These are phyloP conservation scores for Osmanthus fragrans DNA, from an alignment of 257 asterid species.

Conservation along the genomic window DNA sequence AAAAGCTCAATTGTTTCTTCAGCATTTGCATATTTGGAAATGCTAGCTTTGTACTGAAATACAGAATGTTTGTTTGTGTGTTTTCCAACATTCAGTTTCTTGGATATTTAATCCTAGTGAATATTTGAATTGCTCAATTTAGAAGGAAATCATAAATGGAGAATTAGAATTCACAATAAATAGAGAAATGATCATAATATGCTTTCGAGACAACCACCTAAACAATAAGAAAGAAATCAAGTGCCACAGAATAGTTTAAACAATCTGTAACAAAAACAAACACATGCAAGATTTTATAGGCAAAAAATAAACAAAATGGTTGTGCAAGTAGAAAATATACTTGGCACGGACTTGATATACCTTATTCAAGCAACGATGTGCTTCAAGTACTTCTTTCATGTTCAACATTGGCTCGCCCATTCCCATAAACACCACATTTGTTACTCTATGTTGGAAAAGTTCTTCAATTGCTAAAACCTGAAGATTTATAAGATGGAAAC, in stretches of 20 bases:
- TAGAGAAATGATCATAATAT: background rate
- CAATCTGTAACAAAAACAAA: background rate
- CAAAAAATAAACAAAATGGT: background rate
- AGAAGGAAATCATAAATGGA: background rate
- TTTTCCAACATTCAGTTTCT: background rate
- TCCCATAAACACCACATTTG: slow-evolving; percentile 98
- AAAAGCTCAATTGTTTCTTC: background rate
- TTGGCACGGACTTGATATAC: slow-evolving; percentile 33
- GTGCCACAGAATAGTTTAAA: background rate
- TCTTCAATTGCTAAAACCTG: slow-evolving; percentile 96
- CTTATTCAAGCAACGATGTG: slow-evolving; percentile 94
- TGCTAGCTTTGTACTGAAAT: background rate
- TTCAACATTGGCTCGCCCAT: slow-evolving; percentile 99
- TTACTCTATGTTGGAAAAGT: slow-evolving; percentile 77
- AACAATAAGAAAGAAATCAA: background rate
- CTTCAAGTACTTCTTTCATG: slow-evolving; percentile 89
- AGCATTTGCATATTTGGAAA: background rate
- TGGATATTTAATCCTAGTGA: background rate
- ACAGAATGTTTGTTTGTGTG: background rate
- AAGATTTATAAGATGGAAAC: slow-evolving; percentile 22
- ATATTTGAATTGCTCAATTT: background rate
- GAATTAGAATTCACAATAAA: background rate
- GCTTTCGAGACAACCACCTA: background rate
- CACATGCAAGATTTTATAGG: background rate
- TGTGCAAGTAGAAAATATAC: background rate